Base-by-base conservation (phyloP, 495 filamentous ascomycete species). In the Pyrenula massariospora region DNA sequence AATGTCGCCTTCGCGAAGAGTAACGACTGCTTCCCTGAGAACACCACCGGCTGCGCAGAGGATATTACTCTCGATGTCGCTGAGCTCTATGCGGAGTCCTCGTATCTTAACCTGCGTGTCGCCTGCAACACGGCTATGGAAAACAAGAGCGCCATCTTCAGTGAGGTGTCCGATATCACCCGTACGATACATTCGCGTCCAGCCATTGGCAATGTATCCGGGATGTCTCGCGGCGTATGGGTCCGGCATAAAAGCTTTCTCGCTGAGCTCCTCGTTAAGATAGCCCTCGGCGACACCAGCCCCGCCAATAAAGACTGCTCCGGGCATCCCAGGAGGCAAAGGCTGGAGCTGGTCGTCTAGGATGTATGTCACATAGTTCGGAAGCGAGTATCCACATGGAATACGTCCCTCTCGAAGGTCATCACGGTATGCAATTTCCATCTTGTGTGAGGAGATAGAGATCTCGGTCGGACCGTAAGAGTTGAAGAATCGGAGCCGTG, bases 61-160 rank as follows among this genome's bases (percentile, higher is more conserved):
- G 0, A 79, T 66, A 15, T 57, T 58, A 1, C 21, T 11, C 56
- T 76, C 75, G 19, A 80, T 66, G 10, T 83, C 79, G 0, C 55
- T 19, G 0, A 83, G 64, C 1, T 81, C 78, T 12, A 80, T 71
- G 0, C 78, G 74, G 1, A 77, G n/a, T 0, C 79, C 79, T 0
- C 72, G 63, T 0, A 80, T 50, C 59, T 84, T 82, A 42, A 82
- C 60, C 57, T 79, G 74, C 0, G 64, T 70, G 58, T 77, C 59
- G 2, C 75, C 76, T 0, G 56, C 58, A 2, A 77, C 70, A 0
- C 79, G 72, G 1, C 68, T 67, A 0, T 65, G 50, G 42, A 76
- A 61, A 0, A 70, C 50, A 1, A 82, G 47, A 0, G 58, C 11
- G 0, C 78, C 79, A 54, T 76, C 73, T 0, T 51, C n/a, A 2